Base-by-base conservation (phyloP, 2,329 filamentous ascomycete species). In the Fusarium redolens region DNA sequence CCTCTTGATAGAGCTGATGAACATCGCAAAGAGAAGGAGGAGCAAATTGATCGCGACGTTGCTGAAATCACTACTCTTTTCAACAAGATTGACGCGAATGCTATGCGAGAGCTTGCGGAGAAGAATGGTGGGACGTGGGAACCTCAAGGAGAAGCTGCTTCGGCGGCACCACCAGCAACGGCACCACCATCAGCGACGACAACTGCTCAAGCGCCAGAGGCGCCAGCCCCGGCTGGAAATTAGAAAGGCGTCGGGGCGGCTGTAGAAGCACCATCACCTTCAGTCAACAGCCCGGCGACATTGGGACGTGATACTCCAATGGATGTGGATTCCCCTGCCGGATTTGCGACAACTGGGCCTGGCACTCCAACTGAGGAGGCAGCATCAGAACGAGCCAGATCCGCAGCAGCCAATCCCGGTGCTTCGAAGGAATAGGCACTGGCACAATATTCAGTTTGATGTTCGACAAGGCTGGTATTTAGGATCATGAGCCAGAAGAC, bases 1-100 rank as follows among this genome's bases (percentile, higher is more conserved):
- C 78, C 85, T 52, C 80, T 86, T 33, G 81, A 83, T 62, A 75
- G 81, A 61, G 80, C 80, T 41, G 82, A 84, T 63, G 77, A 77
- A 25, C 78, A 79, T 45, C 78, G 78, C 44, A 78, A 78, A 57
- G 79, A 78, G 14, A 82, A 81, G 66, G 82, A 83, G 51, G 80
- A 80, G 54, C 77, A 76, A 63, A 78, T 84, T 12, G 80, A 83
- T 55, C 73, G 69, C 30, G 79, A 85, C 66, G 82, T 84, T 28
- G 69, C 75, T 30, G 77, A 74, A 20, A 83, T 83, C 25, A 76
- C 80, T 12, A 76, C 68, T 48, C 71, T 85, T 60, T 74, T 84
- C 43, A 80, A 81, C 61, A 74, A 70, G 20, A 65, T 84, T 28
- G 83, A 85, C 64, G 78, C 75, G 6, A 63, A 64, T 25, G 64